Base-by-base conservation (phyloP, 306 rosid species). In the Ziziphus jujuba region DNA sequence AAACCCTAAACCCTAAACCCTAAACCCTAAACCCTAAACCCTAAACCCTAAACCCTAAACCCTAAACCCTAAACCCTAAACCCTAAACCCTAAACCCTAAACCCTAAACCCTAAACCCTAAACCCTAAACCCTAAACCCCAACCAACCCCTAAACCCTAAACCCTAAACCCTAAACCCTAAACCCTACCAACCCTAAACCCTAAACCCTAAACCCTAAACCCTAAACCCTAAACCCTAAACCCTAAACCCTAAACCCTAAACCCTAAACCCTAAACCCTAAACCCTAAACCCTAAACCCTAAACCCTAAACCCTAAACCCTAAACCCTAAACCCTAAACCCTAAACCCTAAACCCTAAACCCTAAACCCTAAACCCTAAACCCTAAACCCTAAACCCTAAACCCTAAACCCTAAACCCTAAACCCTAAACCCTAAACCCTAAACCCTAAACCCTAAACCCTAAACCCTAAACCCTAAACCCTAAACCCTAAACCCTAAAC, bases 191-290 rank as follows among this genome's bases (percentile, higher is more conserved):
- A 11, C 71, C 71, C 54, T 44, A 65, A 52, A 51, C 71, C 71
- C 54, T 47, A 66, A 66, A 31, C 71, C 71, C 54, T 51, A 7
- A 51, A 51, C 56, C 56, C 56, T 51, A 7, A 51, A 51, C 56
- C 56, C 56, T 51, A 52, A 52, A 66, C 59, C 71, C 59, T 50
- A 51, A 66, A 50, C 70, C 70, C 49, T 17, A 17, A 66, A 50
- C 45, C 70, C 60, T 13, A 31, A 51, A 50, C 45, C 59, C 59
- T 33, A 28, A 65, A 25, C 70, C 70, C 59, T 50, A 65, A 65
- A 50, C 70, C 70, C 59, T 50, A 50, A 65, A 65, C 70, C 67
- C 67, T 65, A 65, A 65, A 65, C 70, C 70, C 59, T 50, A 51
- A 65, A 49, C 70, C 59, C 59, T 50, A 65, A 65, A 50, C 59